phyloP scores from a whole-genome alignment of 805 yeast genomes.

The Vanderwaltozyma polyspora region DNA sequence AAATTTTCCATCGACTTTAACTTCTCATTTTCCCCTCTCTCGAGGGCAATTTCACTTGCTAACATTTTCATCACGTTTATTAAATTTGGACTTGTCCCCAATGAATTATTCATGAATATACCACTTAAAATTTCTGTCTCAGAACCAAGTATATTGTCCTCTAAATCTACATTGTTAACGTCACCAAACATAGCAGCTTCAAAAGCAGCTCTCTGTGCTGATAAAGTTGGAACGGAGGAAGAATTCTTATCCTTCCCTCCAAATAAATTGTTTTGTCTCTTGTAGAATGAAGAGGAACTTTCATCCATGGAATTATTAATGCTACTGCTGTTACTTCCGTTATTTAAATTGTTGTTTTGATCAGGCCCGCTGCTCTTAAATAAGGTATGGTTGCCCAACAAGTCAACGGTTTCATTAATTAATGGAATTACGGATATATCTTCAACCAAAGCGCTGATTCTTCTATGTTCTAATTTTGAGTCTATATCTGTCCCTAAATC shows the following conservation, averaged over 20 bases:
- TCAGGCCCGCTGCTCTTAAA: background rate
- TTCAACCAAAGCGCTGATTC: conserved; percentile 72
- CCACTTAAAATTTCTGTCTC: conserved; percentile 37
- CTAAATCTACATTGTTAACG: conserved; percentile 32
- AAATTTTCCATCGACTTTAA: conserved; percentile 42
- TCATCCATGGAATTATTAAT: background rate
- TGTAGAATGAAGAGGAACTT: background rate
- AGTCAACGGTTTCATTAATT: conserved; percentile 7
- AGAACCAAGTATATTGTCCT: conserved; percentile 35
- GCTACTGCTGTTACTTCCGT: background rate
- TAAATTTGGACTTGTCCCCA: conserved; percentile 41
- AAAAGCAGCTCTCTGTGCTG: conserved; percentile 24
- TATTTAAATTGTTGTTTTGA: background rate
- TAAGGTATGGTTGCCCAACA: conserved; percentile 1
- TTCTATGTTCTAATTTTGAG: conserved; percentile 54
- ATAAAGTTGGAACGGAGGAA: background rate
- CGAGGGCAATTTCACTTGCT: conserved; percentile 39
- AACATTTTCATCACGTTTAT: conserved; percentile 42
- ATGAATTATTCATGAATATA: conserved; percentile 41
- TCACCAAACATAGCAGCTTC: conserved; percentile 50
- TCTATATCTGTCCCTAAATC: conserved; percentile 79
- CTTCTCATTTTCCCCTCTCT: conserved; percentile 44
- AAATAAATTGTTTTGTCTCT: background rate
- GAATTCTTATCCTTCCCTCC: background rate
- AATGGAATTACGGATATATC: conserved; percentile 41